A percentile compares a stretch with the other conserved stretches of the same genome.
Evolutionary conservation across 768 basidiomycete genomes (phyloP).

Genomic region (Lentinula sp.): DNA sequence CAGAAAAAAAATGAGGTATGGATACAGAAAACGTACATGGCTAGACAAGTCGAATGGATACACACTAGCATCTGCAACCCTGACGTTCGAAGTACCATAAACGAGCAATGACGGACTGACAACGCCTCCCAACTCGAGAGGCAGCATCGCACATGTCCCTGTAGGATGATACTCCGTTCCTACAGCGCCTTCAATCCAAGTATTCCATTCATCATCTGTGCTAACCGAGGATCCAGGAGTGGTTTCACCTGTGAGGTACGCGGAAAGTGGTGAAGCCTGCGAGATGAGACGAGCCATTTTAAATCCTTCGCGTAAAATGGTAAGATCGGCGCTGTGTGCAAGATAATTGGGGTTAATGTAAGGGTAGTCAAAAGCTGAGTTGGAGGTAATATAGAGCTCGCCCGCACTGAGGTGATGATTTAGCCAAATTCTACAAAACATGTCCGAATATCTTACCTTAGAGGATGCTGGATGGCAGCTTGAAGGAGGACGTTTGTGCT

Average conservation of each 20-base stretch:
- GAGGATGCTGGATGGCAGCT: constrained; percentile 50
- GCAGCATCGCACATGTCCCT: constrained; percentile 54
- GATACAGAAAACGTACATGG: constrained; percentile 14
- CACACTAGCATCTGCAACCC: constrained; percentile 24
- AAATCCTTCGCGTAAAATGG: constrained; percentile 38
- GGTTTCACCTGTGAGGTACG: constrained; percentile 19
- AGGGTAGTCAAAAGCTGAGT: constrained; percentile 42
- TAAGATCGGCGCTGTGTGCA: constrained; percentile 30
- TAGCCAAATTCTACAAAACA: not conserved
- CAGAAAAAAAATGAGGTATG: not conserved
- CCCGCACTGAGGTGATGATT: constrained; percentile 35
- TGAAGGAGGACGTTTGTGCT: constrained; percentile 39
- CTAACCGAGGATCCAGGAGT: constrained; percentile 43
- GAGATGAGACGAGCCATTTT: constrained; percentile 43
- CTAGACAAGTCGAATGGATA: constrained; percentile 18
- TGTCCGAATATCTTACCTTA: constrained; percentile 19
- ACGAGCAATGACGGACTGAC: constrained; percentile 50
- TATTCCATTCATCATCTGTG: constrained; percentile 52
- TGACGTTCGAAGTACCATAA: constrained; percentile 49
- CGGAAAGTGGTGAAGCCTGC: constrained; percentile 34
- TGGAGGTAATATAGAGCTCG: constrained; percentile 40
- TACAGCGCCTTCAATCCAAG: constrained; percentile 38
- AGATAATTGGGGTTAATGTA: constrained; percentile 50
- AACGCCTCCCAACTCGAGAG: constrained; percentile 46
- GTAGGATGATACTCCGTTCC: constrained; percentile 59